These are phyloP conservation scores for Linderniella brevidens DNA, from an alignment of 257 asterid species.

Conservation along the genomic window DNA sequence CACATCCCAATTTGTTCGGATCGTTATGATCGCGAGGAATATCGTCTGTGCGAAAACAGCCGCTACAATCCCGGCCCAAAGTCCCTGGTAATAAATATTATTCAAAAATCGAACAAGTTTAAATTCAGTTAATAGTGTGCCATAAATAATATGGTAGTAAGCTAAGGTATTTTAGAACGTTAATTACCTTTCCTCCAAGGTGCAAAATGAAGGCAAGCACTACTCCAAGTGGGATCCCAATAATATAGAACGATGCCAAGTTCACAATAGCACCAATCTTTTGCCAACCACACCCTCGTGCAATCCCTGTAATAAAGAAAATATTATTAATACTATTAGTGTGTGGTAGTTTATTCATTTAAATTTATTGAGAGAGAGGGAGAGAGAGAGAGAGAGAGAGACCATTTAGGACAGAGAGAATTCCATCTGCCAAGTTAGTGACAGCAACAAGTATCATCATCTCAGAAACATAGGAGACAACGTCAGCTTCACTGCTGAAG, in stretches of 20 bases:
- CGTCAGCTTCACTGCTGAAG: slow-evolving; percentile 30
- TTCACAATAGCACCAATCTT: slow-evolving; percentile 53
- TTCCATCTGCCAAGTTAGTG: slow-evolving; percentile 36
- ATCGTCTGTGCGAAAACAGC: slow-evolving; percentile 44
- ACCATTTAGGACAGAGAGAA: slow-evolving; percentile 38
- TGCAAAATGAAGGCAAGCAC: slow-evolving; percentile 35
- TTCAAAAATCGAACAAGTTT: not conserved
- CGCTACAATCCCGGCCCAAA: slow-evolving; percentile 46
- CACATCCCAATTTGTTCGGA: slow-evolving; percentile 40
- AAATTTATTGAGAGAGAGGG: too few species aligned
- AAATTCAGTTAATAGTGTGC: not conserved
- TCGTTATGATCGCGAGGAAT: slow-evolving; percentile 26
- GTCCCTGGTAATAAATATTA: slow-evolving; percentile 21
- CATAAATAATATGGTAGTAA: not conserved
- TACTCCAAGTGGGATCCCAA: slow-evolving; percentile 44
- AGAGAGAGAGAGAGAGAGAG: too few species aligned
- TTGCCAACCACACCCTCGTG: slow-evolving; percentile 76
- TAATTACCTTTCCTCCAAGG: slow-evolving; percentile 54
- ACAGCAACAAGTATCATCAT: slow-evolving; percentile 40
- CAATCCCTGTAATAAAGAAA: slow-evolving; percentile 20
- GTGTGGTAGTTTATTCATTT: too few species aligned
- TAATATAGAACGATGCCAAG: slow-evolving; percentile 40
- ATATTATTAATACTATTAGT: too few species aligned
- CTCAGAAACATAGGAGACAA: slow-evolving; percentile 34
- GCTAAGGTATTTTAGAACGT: not conserved